These are phyloP conservation scores for Aspergillus bridgeri DNA, from an alignment of 495 filamentous ascomycete species.

Conservation along the genomic window DNA sequence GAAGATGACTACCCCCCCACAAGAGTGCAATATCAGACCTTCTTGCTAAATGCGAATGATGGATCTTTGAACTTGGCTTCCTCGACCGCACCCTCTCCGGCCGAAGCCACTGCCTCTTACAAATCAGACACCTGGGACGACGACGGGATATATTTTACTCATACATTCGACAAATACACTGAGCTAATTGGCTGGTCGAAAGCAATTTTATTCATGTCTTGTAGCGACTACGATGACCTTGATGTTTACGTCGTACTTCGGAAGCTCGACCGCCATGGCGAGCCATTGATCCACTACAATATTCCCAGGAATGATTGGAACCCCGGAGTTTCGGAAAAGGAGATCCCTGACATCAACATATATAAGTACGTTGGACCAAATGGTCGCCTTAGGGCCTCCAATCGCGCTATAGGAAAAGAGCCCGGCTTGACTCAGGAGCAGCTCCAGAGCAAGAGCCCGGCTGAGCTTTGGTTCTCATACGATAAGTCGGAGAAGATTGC, in stretches of 20 bases:
- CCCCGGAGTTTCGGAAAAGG: slow-evolving; percentile 2
- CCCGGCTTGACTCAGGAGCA: slow-evolving; percentile 10
- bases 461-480: slow-evolving; percentile 19
- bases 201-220: slow-evolving; percentile 32
- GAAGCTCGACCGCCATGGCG: slow-evolving; percentile 27
- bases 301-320: slow-evolving; percentile 17
- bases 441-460: neutral
- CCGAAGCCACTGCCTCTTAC: slow-evolving; percentile 11
- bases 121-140: slow-evolving; percentile 18
- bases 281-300: slow-evolving; percentile 23
- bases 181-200: slow-evolving; percentile 31
- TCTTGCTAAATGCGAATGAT: slow-evolving; percentile 10
- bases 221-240: slow-evolving; percentile 30
- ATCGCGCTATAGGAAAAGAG: slow-evolving; percentile 16
- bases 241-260: slow-evolving; percentile 32
- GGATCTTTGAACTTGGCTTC: too few relatives aligned
- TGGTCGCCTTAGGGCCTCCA: slow-evolving; percentile 30
- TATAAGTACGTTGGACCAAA: slow-evolving; percentile 24
- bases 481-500: slow-evolving; percentile 21
- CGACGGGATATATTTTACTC: slow-evolving; percentile 17
- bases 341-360: slow-evolving; percentile 13
- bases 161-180: slow-evolving; percentile 22
- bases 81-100: neutral
- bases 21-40: slow-evolving; percentile 13
- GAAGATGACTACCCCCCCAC: slow-evolving; percentile 16